Evolutionary conservation across 2,329 filamentous ascomycete species (phyloP).

Genomic region (Fusarium armeniacum): DNA sequence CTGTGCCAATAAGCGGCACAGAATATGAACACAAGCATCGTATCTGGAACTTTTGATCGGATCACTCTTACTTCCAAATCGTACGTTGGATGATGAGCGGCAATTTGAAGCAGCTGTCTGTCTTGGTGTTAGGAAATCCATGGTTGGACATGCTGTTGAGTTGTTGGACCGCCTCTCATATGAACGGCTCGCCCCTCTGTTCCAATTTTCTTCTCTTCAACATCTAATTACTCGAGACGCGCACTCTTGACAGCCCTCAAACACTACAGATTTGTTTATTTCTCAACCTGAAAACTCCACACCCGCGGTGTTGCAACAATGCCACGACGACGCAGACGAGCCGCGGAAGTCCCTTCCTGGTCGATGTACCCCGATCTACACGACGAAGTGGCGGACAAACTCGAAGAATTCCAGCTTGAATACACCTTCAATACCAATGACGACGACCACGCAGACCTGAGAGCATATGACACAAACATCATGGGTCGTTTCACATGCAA

Average conservation of each 20-base stretch:
- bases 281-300: rapidly evolving
- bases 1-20: background rate
- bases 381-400: slow-evolving; percentile 20
- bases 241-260: background rate
- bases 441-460: slow-evolving; percentile 18
- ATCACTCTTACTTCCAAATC: background rate
- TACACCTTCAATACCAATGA: slow-evolving; percentile 47
- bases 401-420: slow-evolving; percentile 30
- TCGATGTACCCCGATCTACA: slow-evolving; percentile 44
- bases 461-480: slow-evolving; percentile 49
- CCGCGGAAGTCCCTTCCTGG: slow-evolving; percentile 11
- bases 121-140: too few species aligned
- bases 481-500: slow-evolving; percentile 54
- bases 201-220: background rate
- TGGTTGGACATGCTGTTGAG: background rate
- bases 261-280: rapidly evolving
- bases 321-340: background rate
- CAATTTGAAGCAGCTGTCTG: background rate
- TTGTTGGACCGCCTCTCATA: background rate
- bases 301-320: rapidly evolving
- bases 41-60: background rate
- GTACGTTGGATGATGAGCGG: background rate
- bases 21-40: too few species aligned
- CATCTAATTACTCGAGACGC: background rate
- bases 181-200: background rate